phyloP scores from a whole-genome alignment of 352 stramenopile genomes.

The Saprolegnia parasitica region DNA sequence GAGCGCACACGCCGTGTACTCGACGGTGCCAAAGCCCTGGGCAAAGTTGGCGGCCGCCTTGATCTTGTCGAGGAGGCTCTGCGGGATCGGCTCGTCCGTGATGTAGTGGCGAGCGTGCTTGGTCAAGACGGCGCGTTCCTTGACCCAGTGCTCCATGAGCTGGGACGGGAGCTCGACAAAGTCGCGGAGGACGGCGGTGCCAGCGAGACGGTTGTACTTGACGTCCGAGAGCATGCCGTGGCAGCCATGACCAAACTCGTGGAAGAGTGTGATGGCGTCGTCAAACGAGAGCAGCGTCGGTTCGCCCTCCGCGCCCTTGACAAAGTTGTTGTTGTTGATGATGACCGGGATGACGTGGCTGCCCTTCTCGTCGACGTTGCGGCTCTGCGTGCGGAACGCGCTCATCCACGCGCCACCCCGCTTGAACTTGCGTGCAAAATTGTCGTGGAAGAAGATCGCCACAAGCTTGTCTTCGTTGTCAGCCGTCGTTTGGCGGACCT shows the following conservation, averaged over 20 bases:
- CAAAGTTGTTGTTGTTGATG: constrained; percentile 75
- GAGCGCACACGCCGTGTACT: constrained; percentile 79
- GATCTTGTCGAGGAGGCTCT: constrained; percentile 63
- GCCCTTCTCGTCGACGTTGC: constrained; percentile 32
- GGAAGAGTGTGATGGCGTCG: constrained; percentile 97
- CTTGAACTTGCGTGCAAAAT: constrained; percentile 50
- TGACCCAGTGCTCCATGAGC: constrained; percentile 96
- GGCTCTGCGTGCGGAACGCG: constrained; percentile 52
- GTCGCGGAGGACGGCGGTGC: constrained; percentile 90
- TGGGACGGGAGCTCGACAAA: constrained; percentile 95
- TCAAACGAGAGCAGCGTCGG: constrained; percentile 52
- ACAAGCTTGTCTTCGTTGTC: constrained; percentile 35
- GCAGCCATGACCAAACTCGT: constrained; percentile 98
- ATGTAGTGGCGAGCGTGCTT: constrained; percentile 80
- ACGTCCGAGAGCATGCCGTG: constrained; percentile 95
- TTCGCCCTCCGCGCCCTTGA: constrained; percentile 37
- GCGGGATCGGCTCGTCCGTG: constrained; percentile 73
- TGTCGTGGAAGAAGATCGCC: constrained; percentile 62
- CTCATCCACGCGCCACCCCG: constrained; percentile 57
- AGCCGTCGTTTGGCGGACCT: constrained; percentile 38
- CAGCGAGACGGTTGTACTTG: constrained; percentile 95
- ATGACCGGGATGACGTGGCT: constrained; percentile 50
- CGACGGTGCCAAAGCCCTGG: constrained; percentile 58
- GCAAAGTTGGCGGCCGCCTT: constrained; percentile 48
- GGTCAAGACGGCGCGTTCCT: constrained; percentile 80